Evolutionary conservation across 495 filamentous ascomycete species (phyloP), one percentile per base, ranked within the genome.

Genomic region (Xylaria castorea): DNA sequence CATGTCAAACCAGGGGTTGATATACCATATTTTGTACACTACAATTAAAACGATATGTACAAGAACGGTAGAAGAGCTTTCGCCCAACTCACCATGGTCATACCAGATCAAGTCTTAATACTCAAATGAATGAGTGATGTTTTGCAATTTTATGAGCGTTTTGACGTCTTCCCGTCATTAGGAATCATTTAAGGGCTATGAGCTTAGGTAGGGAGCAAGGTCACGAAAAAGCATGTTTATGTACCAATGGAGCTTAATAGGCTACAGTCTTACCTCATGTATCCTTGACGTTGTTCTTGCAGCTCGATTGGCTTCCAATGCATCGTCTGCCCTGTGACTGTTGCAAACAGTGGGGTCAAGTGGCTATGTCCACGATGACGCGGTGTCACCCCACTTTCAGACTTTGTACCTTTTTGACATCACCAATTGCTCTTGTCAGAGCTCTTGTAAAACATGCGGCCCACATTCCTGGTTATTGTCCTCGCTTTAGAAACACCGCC

Each of bases 291-390:
- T 58, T 58, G 34, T 38, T 61, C 58, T 3, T n/a, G 14, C 30
- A 18, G 40, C 22, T 9, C 58, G 34, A 62, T 62, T 38, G 58
- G 58, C 58, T 62, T 62, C 58, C 55, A 18, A 40, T 9, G 60
- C 11, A 42, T 40, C 55, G 12, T 60, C 30, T 36, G 16, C 11
- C 55, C 25, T 7, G 30, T 20, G 32, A 36, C 22, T 25, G 60
- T 42, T 11, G 14, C 61, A 20, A 2, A 30, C n/a, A 14, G 58
- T 38, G 58, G 58, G 34, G 32, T n/a, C 18, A 5, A 44, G 61
- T 64, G 61, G 61, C 61, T 64, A 38, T 42, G 61, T 44, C 22
- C 11, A 38, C 38, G 14, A 64, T 64, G 61, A 64, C 61, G 61
- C 58, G 32, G 36, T 25, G 20, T 42, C 25, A 30, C 61, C 61